Evolutionary conservation across 352 stramenopile species (phyloP), one percentile per base, ranked within the genome.

Genomic region (Pelagophyceae sp.): DNA sequence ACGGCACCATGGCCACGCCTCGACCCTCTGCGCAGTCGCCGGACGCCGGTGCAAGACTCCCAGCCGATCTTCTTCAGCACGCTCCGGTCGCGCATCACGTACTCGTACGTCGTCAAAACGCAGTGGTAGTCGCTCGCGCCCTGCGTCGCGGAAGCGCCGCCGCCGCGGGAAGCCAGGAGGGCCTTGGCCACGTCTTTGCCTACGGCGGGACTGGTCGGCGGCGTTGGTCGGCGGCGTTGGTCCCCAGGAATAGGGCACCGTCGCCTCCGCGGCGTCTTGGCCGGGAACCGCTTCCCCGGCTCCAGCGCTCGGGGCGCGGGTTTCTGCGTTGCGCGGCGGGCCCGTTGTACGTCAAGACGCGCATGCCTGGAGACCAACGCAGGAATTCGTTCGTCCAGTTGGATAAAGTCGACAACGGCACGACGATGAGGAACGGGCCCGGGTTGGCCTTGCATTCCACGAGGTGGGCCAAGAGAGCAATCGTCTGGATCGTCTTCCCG

Each of bases 371-470:
- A 37, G 84, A 80, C 96, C 96, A 99, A 76, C 96, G 92, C 60
- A 90, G 91, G 79, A 99, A 95, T 83, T 99, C 97, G 77, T 96
- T 93, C 80, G 97, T 93, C 97, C 96, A 99, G 83, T 99, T 99
- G 38, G 92, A 95, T 17, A 98, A 88, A 27, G 95, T 98, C 5
- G 95, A 99, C 78, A 98, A 92, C 35, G 96, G 95, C 23, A 98
- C 95, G 81, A 99, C 97, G 64, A 99, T 95, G 54, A 99, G 91
- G 80, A 97, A 97, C n/a, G 95, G 95, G 0, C 95, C 94, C 78
- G 96, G 88, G 72, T 90, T 89, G 72, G 85, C 71, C 76, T 91
- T 92, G 63, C 87, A 86, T 82, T 94, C 89, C 81, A 92, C 92
- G 17, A 95, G 79, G 76, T 94, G 94, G 11, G 85, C 83, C 71